Evolutionary conservation across 2,329 filamentous ascomycete species (phyloP).

Genomic region (Thielaviopsis cerberus): DNA sequence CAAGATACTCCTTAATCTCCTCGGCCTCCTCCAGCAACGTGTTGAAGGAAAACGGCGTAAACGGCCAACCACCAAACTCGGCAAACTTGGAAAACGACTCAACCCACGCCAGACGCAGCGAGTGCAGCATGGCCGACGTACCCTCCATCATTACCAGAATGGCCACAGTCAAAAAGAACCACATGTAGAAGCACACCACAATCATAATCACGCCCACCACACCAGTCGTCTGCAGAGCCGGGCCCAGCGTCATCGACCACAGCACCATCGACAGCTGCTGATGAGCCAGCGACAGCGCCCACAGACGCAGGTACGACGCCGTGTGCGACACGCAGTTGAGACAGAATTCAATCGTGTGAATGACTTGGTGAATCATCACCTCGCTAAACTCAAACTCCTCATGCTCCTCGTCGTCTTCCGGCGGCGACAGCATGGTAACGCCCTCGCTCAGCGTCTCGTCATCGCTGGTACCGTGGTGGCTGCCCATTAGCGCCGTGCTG

Average conservation of each 20-base stretch:
- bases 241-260: conserved; percentile 85
- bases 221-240: conserved; percentile 50
- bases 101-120: conserved; percentile 81
- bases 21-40: conserved; percentile 68
- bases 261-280: conserved; percentile 92
- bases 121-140: conserved; percentile 80
- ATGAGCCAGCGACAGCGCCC: conserved; percentile 91
- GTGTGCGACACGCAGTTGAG: conserved; percentile 98
- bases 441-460: conserved; percentile 57
- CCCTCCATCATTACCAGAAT: conserved; percentile 89
- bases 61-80: conserved; percentile 72
- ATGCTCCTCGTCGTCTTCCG: conserved; percentile 63
- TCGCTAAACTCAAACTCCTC: conserved; percentile 96
- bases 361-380: conserved; percentile 96
- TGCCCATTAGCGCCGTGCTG: conserved; percentile 21
- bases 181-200: conserved; percentile 66
- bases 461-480: conserved; percentile 29
- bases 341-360: conserved; percentile 98
- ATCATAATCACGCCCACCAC: conserved; percentile 58
- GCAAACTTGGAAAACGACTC: conserved; percentile 97
- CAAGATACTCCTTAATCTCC: conserved; percentile 36
- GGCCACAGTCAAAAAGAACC: conserved; percentile 59
- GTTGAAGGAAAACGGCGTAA: conserved; percentile 78
- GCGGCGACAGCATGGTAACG: conserved; percentile 73
- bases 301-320: conserved; percentile 92